phyloP scores from a whole-genome alignment of 2,329 filamentous ascomycete genomes.

The Neonectria punicea region DNA sequence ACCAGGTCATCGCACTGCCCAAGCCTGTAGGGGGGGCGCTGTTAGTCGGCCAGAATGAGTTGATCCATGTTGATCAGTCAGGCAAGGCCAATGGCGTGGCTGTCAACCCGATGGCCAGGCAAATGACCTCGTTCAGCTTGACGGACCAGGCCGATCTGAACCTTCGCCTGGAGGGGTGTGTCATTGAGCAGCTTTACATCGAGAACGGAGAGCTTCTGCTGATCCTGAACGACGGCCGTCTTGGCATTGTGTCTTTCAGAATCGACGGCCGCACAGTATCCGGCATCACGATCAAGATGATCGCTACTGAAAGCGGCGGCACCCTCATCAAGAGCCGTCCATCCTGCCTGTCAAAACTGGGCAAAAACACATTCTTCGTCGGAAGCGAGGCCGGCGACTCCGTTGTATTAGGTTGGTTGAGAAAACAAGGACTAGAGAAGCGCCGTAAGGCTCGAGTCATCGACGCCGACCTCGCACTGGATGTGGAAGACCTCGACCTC shows the following conservation, averaged over 20 bases:
- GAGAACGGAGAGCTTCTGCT: slow-evolving; percentile 88
- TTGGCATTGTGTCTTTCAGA: slow-evolving; percentile 82
- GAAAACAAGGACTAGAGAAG: slow-evolving; percentile 71
- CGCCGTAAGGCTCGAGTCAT: slow-evolving; percentile 71
- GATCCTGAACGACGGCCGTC: slow-evolving; percentile 77
- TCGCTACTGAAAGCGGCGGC: slow-evolving; percentile 72
- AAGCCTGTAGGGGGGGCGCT: slow-evolving; percentile 89
- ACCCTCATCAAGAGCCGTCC: slow-evolving; percentile 68
- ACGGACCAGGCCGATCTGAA: slow-evolving; percentile 85
- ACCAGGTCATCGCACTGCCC: slow-evolving; percentile 82
- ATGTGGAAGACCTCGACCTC: slow-evolving; percentile 62
- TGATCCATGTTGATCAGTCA: slow-evolving; percentile 95
- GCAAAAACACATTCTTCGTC: slow-evolving; percentile 78
- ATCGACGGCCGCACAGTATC: slow-evolving; percentile 93
- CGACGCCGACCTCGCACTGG: slow-evolving; percentile 63
- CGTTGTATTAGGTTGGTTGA: slow-evolving; percentile 81
- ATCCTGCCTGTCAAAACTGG: slow-evolving; percentile 76
- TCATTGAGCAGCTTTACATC: slow-evolving; percentile 78
- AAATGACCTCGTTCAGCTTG: slow-evolving; percentile 84
- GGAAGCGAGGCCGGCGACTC: slow-evolving; percentile 89
- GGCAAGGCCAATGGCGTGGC: slow-evolving; percentile 93
- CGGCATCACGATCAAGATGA: slow-evolving; percentile 77
- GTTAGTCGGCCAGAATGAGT: slow-evolving; percentile 86
- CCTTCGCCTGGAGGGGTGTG: slow-evolving; percentile 83
- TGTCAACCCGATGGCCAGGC: slow-evolving; percentile 89